Evolutionary conservation across 352 stramenopile species (phyloP), one percentile per base, ranked within the genome.

Genomic region (Plasmopara viticola): DNA sequence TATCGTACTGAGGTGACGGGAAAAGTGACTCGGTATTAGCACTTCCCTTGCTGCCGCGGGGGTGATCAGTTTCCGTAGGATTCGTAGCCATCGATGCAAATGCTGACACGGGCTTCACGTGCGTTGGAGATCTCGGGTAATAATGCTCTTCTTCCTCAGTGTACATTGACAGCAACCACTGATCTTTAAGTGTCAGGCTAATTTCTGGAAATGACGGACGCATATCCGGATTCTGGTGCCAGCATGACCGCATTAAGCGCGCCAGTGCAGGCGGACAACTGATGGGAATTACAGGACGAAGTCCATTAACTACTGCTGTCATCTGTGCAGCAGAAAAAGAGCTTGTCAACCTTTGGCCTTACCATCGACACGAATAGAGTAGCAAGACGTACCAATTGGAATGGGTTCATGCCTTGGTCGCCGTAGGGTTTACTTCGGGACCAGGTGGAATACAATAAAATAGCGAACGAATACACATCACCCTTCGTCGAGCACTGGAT

Each of bases 341-440:
- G 29, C 28, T 28, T 18, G 29, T 70, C 6, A 66, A 41, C 17
- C 51, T 50, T 17, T 4, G 38, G 12, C 15, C 34, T 43, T 4
- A 35, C 14, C 14, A 45, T 30, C 1, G 15, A 18, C 12, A 6
- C n/a, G 33, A 38, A 52, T 14, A 37, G 4, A 44, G 25, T 13
- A 31, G 18, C 5, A 42, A 49, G 3, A 51, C 74, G 52, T 74
- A 93, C 82, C 64, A 94, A 56, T 60, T 94, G 83, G 64, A 94
- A 94, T 8, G 83, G 83, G 46, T 94, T 94, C 83, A 94, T 94
- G 55, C 80, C 80, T 62, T 94, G 83, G 48, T 94, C 83, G n/a
- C 83, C 83, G 60, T 94, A 94, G 20, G 83, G 83, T 44, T 94
- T 94, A 62, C 74, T 90, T 17, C 83, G 76, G 0, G 83, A 94